Conservation (phyloP, 2,329 filamentous ascomycete genomes). For the Epichloe typhina region DNA sequence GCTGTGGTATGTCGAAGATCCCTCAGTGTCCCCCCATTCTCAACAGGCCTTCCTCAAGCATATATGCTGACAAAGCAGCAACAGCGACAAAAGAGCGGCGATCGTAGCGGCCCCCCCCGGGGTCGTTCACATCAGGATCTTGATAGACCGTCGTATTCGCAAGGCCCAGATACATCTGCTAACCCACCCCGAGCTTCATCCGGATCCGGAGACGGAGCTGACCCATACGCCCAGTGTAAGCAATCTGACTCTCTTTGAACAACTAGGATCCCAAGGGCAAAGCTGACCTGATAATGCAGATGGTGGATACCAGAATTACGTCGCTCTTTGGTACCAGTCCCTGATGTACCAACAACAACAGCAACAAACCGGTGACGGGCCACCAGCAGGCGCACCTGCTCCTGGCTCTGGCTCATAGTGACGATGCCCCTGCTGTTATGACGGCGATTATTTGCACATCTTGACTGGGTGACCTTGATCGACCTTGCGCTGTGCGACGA, state of each 20-base stretch:
- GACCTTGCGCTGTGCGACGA: constrained; percentile 10
- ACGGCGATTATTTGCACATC: constrained; percentile 7
- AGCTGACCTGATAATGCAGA: constrained; percentile 30
- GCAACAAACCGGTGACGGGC: constrained; percentile 24
- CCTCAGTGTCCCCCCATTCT: background rate
- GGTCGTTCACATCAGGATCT: constrained; percentile 37
- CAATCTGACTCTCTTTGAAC: background rate
- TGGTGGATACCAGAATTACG: constrained; percentile 70
- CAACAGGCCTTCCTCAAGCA: no score
- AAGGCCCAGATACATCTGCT: constrained; percentile 29
- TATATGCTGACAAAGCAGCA: background rate
- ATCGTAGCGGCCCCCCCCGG: constrained; percentile 27
- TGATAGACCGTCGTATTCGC: constrained; percentile 40
- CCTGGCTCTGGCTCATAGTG: constrained; percentile 25
- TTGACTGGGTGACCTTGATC: constrained; percentile 23
- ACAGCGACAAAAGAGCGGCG: constrained; percentile 40
- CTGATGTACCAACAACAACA: constrained; percentile 32
- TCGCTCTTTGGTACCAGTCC: constrained; percentile 70
- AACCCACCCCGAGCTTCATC: constrained; percentile 31
- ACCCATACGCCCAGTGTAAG: constrained; percentile 66
- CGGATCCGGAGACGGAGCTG: constrained; percentile 38
- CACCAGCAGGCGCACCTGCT: constrained; percentile 22
- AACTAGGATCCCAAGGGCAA: background rate
- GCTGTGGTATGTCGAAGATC: constrained; percentile 52
- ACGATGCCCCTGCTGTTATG: constrained; percentile 9